These are phyloP conservation scores for Myxozyma sirexii DNA, from an alignment of 805 yeast species.

Conservation along the genomic window DNA sequence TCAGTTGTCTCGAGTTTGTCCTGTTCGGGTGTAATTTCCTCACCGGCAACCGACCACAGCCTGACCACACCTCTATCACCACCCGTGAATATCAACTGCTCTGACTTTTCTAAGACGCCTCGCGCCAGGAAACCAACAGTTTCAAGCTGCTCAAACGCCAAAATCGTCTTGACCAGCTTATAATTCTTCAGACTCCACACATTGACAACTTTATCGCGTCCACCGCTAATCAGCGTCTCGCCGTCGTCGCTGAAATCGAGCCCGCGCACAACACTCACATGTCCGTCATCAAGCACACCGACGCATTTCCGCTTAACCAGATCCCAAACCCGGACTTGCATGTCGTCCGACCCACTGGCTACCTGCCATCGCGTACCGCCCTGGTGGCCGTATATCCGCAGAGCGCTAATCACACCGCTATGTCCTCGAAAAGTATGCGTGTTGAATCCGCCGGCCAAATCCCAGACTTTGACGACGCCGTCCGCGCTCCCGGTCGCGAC, in stretches of 20 bases:
- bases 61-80: slow-evolving; percentile 75
- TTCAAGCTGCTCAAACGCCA: slow-evolving; percentile 59
- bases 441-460: slow-evolving; percentile 79
- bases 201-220: slow-evolving; percentile 79
- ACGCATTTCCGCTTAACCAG: slow-evolving; percentile 68
- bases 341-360: slow-evolving; percentile 69
- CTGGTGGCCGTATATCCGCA: slow-evolving; percentile 72
- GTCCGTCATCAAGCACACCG: slow-evolving; percentile 59
- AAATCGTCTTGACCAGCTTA: slow-evolving; percentile 65
- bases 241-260: slow-evolving; percentile 63
- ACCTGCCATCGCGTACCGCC: slow-evolving; percentile 70
- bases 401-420: slow-evolving; percentile 80
- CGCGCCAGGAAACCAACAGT: slow-evolving; percentile 43
- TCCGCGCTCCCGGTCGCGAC: slow-evolving; percentile 95
- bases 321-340: slow-evolving; percentile 63
- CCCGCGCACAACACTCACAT: slow-evolving; percentile 83
- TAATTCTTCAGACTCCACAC: slow-evolving; percentile 58
- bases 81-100: slow-evolving; percentile 60
- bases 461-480: slow-evolving; percentile 90
- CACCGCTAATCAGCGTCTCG: slow-evolving; percentile 69
- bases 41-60: slow-evolving; percentile 62
- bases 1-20: slow-evolving; percentile 56
- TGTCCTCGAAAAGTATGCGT: slow-evolving; percentile 95
- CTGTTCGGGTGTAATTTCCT: slow-evolving; percentile 49
- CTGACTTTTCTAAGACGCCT: slow-evolving; percentile 14